phyloP scores from a whole-genome alignment of 225 moss, liverwort and hornwort genomes.

The Sphagnum contortum region DNA sequence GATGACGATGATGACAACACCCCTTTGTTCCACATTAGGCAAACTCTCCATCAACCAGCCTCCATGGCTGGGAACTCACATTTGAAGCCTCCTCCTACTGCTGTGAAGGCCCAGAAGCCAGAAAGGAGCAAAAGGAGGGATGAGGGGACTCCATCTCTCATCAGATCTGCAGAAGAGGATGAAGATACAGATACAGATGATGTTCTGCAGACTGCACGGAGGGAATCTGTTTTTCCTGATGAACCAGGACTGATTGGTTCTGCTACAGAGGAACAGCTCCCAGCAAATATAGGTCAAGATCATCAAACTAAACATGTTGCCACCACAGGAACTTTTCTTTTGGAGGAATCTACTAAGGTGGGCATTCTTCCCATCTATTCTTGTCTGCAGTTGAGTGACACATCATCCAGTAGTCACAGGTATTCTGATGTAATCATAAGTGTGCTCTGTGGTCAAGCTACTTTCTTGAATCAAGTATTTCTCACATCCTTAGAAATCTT shows the following conservation, averaged over 20 bases:
- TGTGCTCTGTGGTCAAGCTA: neutral
- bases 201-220: conserved; percentile 9
- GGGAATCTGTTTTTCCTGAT: conserved; percentile 15
- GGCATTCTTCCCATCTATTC: conserved; percentile 5
- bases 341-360: conserved; percentile 34
- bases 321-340: conserved; percentile 8
- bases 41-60: conserved; percentile 33
- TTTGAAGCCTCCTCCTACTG: conserved; percentile 14
- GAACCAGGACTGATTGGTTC: conserved; percentile 31
- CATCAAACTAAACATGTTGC: conserved; percentile 12
- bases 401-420: neutral
- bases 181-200: conserved; percentile 8
- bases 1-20: conserved; percentile 88
- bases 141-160: conserved; percentile 27
- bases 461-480: conserved; percentile 14
- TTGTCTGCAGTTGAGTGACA: neutral
- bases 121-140: conserved; percentile 27
- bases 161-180: conserved; percentile 20
- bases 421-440: neutral
- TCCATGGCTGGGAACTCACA: conserved; percentile 9
- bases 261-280: conserved; percentile 56
- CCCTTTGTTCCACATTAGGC: conserved; percentile 57
- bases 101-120: conserved; percentile 18
- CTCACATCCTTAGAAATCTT: neutral
- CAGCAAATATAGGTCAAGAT: conserved; percentile 5